These are phyloP conservation scores for Fusarium sp. DNA, from an alignment of 2,329 filamentous ascomycete species.

Conservation along the genomic window DNA sequence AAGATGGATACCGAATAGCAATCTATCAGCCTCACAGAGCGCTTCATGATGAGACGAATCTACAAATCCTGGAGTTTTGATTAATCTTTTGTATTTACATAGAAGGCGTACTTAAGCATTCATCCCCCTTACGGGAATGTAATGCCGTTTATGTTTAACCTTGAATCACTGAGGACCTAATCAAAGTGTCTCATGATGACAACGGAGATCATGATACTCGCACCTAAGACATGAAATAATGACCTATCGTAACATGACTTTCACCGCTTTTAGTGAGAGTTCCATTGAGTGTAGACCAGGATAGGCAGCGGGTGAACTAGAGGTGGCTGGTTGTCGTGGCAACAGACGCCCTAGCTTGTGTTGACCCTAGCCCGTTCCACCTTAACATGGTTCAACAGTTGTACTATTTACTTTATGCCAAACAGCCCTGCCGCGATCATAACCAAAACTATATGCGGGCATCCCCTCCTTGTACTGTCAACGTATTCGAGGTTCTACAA, in stretches of 20 bases:
- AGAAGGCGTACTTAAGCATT: constrained; percentile 1
- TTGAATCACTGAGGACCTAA: not conserved
- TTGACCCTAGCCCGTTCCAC: constrained; percentile 23
- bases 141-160: constrained; percentile 3
- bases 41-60: constrained; percentile 15
- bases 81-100: not conserved
- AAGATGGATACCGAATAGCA: constrained; percentile 43
- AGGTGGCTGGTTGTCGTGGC: constrained; percentile 35
- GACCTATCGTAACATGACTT: not conserved
- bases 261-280: not conserved
- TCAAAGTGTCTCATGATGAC: constrained; percentile 15
- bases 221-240: constrained; percentile 2
- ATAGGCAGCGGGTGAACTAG: not conserved
- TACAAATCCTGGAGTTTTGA: not conserved
- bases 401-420: constrained; percentile 37
- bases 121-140: not conserved
- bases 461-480: constrained; percentile 37
- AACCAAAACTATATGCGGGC: constrained; percentile 20
- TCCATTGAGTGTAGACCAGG: not conserved
- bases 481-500: constrained; percentile 13
- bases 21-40: not conserved
- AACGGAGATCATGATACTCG: not conserved
- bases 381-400: constrained; percentile 25
- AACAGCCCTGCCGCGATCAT: constrained; percentile 32
- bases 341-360: constrained; percentile 28